Evolutionary conservation across 1,284 basidiomycete genomes (phyloP), one percentile per base, ranked within the genome.

Genomic region (Gomphus bonarii): DNA sequence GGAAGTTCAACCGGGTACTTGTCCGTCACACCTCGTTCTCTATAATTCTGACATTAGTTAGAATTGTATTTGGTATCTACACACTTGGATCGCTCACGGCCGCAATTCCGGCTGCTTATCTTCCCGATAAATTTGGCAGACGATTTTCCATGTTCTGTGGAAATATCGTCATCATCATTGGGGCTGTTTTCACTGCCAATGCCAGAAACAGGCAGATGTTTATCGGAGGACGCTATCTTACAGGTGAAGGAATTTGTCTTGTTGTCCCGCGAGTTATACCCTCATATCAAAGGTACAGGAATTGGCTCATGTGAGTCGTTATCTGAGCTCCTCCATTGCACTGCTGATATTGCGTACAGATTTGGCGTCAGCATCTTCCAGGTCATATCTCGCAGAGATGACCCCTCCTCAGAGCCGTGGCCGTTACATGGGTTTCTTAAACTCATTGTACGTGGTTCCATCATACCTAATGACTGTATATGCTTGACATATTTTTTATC

Each of bases 51-150:
- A 35, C 48, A 49, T 14, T 14, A 22, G 16, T 14, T 25, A 75
- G 77, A 46, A 76, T 79, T 52, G 75, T 80, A 20, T 80, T 79
- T 61, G 77, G 78, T 31, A 80, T 81, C 59, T 80, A 73, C 65
- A 79, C 78, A 1, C 68, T 71, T 78, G 63, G 63, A 74, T 59
- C 60, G 59, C 54, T 61, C 35, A 76, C 74, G 53, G 75, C 74
- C 44, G 75, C 74, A 18, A 70, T 76, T 55, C 76, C 75, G 55
- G 73, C 75, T 75, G 73, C 73, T 3, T 75, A 72, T 63, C 63
- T 80, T 12, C 76, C 77, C 9, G 79, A 81, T 65, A 70, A 65
- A 59, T 73, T 79, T 60, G 79, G 80, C 1, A 74, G 79, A 52
- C 72, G 78, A 25, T 73, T 73, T 62, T 71, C 74, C 10, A 81